Evolutionary conservation across 345 rosid species (phyloP), one percentile per base, ranked within the genome.

Genomic region (Eucalyptus fibrosa): DNA sequence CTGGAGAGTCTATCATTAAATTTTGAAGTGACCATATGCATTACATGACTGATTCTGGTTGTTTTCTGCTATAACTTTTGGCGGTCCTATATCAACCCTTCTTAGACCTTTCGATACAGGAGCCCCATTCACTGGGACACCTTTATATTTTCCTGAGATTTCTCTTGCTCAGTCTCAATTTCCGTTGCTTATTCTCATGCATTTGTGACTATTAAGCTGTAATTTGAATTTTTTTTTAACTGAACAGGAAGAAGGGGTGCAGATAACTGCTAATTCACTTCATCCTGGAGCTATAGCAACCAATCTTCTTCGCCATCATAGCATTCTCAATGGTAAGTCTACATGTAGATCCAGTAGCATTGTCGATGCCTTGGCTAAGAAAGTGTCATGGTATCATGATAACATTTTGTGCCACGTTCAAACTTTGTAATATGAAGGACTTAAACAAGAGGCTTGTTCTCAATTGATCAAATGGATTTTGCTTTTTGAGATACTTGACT

Each of bases 271-370:
- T 23, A 96, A 96, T 51, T 96, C 97, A 37, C 88, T 97, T 92
- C 97, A 97, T 92, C 98, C 97, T 28, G 98, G 99, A 87, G 92
- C 90, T 40, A 93, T 97, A 51, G 88, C 90, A 88, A 97, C 98
- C 83, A 96, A 95, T 87, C 92, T 94, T 53, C 50, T 92, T 18
- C 95, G 95, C 34, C 88, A 93, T 86, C 87, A 89, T 81, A 88
- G 89, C 60, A 37, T 92, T 87, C 8, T 94, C 56, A 89, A 89
- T 17, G 94, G 95, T 96, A 92, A 92, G 50, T 34, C 77, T 15
- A 7, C 77, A n/a, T 65, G 37, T 14, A 65, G 77, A n/a, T 15
- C 77, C 16, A 65, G 37, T 65, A n/a, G 77, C 77, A 65, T 65
- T 65, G 37, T 65, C 5, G 12, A 65, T 65, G 77, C 77, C 37